phyloP scores from a whole-genome alignment of 768 basidiomycete genomes.

The Leccinum ochraceum region DNA sequence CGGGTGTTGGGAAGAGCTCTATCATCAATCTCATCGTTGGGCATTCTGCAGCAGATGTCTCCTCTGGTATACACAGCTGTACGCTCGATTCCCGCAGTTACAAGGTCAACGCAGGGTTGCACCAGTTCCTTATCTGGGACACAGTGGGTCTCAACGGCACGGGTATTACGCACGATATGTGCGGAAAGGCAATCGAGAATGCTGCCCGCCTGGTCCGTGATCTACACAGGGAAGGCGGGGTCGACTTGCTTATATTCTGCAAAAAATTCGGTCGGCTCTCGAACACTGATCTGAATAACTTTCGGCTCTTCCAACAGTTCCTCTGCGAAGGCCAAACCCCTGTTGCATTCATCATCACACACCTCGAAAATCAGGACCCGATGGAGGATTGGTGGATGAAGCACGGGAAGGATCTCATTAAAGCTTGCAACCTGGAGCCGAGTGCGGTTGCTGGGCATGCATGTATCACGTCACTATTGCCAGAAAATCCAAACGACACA shows the following conservation, averaged over 20 bases:
- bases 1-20: constrained; percentile 42
- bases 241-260: constrained; percentile 42
- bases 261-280: constrained; percentile 34
- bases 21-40: constrained; percentile 42
- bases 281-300: constrained; percentile 30
- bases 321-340: constrained; percentile 41
- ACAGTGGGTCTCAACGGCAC: constrained; percentile 33
- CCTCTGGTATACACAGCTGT: constrained; percentile 30
- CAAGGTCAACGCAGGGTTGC: constrained; percentile 18
- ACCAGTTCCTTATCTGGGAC: constrained; percentile 33
- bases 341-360: constrained; percentile 40
- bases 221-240: constrained; percentile 32
- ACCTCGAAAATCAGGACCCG: constrained; percentile 31
- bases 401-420: constrained; percentile 19
- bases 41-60: constrained; percentile 22
- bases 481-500: constrained; percentile 1
- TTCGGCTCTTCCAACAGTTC: constrained; percentile 38
- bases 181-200: constrained; percentile 24
- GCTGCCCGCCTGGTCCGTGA: constrained; percentile 32
- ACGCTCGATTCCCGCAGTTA: constrained; percentile 35
- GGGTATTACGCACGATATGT: constrained; percentile 4
- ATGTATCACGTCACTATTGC: constrained; percentile 28
- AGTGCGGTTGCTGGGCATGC: constrained; percentile 27
- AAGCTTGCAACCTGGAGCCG: constrained; percentile 10
- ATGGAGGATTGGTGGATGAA: constrained; percentile 38